Conservation (phyloP, 306 rosid species). For the Cicer chorassanicum region DNA sequence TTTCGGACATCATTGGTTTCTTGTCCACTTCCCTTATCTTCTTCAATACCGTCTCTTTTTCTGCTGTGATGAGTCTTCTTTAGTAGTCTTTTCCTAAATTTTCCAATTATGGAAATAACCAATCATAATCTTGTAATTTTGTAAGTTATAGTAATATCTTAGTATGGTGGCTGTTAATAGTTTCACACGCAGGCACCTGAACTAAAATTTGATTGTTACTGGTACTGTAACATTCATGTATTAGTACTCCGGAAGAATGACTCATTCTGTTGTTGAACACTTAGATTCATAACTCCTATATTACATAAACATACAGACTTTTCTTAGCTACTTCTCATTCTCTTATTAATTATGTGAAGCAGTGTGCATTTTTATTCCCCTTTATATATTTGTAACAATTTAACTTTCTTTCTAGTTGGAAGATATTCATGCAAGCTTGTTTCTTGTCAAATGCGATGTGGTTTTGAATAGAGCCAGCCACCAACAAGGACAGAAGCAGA, state of each 20-base stretch:
- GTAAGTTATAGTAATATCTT: slow-evolving; percentile 13
- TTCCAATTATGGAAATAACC: slow-evolving; percentile 11
- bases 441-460: slow-evolving; percentile 88
- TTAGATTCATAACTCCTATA: slow-evolving; percentile 2
- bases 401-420: slow-evolving; percentile 69
- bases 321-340: slow-evolving; percentile 32
- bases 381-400: slow-evolving; percentile 30
- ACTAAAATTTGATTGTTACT: slow-evolving; percentile 16
- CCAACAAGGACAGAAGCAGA: slow-evolving; percentile 83
- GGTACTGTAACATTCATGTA: slow-evolving; percentile 5
- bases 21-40: background rate
- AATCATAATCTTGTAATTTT: background rate
- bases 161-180: slow-evolving; percentile 14
- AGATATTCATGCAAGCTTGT: slow-evolving; percentile 92
- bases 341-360: background rate
- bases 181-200: slow-evolving; percentile 17
- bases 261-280: slow-evolving; percentile 12
- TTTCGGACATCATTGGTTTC: background rate
- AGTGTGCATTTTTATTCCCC: slow-evolving; percentile 23
- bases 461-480: slow-evolving; percentile 79
- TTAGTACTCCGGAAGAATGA: slow-evolving; percentile 8
- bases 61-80: slow-evolving; percentile 16
- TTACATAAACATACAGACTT: slow-evolving; percentile 5
- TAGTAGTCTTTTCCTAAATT: slow-evolving; percentile 14
- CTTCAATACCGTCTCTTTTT: slow-evolving; percentile 14